A percentile compares a stretch with the other conserved stretches of the same genome.
Conservation (phyloP, 2,329 filamentous ascomycete species). For the Aspergillus luchuensis region DNA sequence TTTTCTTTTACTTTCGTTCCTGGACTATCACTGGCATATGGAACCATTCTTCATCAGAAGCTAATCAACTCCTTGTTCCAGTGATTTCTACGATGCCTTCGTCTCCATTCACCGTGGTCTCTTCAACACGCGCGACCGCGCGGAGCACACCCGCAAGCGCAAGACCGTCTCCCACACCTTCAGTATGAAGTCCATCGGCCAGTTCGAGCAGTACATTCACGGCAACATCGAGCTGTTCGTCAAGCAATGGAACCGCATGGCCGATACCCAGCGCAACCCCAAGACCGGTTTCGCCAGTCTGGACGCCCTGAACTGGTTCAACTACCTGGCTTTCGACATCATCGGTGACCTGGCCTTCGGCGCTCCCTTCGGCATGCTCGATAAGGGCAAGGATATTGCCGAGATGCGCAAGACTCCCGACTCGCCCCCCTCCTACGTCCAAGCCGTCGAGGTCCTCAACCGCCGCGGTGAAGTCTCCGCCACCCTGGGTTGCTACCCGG, state of each 20-base stretch:
- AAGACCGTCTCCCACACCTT: constrained; percentile 89
- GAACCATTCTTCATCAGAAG: too few relatives aligned
- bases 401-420: constrained; percentile 68
- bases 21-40: background rate
- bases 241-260: constrained; percentile 69
- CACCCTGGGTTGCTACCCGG: constrained; percentile 72
- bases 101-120: constrained; percentile 82
- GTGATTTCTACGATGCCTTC: constrained; percentile 88
- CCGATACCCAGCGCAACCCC: constrained; percentile 49
- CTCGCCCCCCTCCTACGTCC: constrained; percentile 66
- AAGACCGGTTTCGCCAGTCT: constrained; percentile 62
- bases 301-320: constrained; percentile 80
- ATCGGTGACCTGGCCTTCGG: constrained; percentile 70
- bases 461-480: constrained; percentile 83
- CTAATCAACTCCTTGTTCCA: constrained; percentile 33
- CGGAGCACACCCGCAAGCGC: constrained; percentile 82
- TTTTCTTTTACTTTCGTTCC: too few relatives aligned
- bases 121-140: constrained; percentile 84
- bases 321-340: constrained; percentile 64
- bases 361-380: constrained; percentile 80
- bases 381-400: constrained; percentile 72
- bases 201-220: constrained; percentile 90
- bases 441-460: constrained; percentile 86
- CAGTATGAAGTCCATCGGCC: constrained; percentile 73
- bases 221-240: constrained; percentile 74